Conservation (phyloP, 257 asterid genomes). For the Jaltomata sinuosa region DNA sequence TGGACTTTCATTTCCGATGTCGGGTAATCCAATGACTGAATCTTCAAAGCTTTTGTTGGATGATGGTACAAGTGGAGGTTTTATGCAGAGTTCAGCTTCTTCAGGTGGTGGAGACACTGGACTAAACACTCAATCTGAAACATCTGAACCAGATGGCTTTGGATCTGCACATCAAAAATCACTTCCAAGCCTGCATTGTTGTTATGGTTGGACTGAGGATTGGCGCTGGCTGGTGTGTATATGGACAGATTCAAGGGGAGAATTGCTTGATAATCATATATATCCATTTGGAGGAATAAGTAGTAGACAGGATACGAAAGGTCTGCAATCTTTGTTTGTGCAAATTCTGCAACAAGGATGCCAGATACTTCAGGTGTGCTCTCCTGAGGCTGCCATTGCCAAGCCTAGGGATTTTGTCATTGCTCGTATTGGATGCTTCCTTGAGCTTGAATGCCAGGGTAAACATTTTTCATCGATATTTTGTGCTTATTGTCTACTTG, state of each 20-base stretch:
- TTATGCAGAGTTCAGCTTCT: conserved; percentile 58
- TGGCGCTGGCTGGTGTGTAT: conserved; percentile 99
- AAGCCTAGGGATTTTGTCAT: conserved; percentile 94
- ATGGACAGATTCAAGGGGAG: conserved; percentile 99
- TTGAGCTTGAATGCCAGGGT: conserved; percentile 99
- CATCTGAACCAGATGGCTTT: conserved; percentile 61
- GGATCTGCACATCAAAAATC: conserved; percentile 64
- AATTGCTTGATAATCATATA: conserved; percentile 80
- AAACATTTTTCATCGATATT: conserved; percentile 4
- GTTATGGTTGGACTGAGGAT: conserved; percentile 99
- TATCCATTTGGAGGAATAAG: conserved; percentile 97
- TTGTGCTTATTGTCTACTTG: conserved; percentile 4
- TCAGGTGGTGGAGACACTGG: conserved; percentile 73
- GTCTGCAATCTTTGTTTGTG: conserved; percentile 89
- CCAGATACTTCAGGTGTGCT: conserved; percentile 91
- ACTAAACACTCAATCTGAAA: conserved; percentile 49
- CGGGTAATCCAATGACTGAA: conserved; percentile 46
- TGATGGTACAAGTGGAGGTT: conserved; percentile 64
- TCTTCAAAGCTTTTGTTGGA: conserved; percentile 64
- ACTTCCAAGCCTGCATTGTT: conserved; percentile 88
- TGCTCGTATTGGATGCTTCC: conserved; percentile 85
- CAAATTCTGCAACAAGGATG: conserved; percentile 96
- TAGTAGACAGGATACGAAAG: conserved; percentile 98
- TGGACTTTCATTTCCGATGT: conserved; percentile 58
- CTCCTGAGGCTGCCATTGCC: conserved; percentile 53